These are phyloP conservation scores for Penicillium psychrosexuale DNA, from an alignment of 2,329 filamentous ascomycete genomes.

Conservation along the genomic window DNA sequence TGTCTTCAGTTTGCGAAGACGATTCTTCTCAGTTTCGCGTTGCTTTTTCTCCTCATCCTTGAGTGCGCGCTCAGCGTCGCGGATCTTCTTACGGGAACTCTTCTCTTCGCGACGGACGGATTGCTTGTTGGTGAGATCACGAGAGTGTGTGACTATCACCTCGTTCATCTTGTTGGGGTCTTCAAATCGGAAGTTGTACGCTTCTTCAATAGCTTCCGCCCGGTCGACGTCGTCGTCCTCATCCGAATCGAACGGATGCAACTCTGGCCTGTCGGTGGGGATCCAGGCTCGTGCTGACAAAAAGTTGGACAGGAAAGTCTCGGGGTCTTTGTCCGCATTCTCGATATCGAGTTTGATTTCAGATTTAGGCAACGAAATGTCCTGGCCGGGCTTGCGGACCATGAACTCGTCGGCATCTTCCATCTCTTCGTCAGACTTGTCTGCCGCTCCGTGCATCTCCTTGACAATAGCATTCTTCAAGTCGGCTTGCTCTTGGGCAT, in stretches of 20 bases:
- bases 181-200: conserved; percentile 95
- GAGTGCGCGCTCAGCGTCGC: conserved; percentile 72
- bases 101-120: conserved; percentile 83
- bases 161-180: conserved; percentile 86
- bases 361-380: conserved; percentile 34
- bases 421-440: conserved; percentile 49
- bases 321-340: conserved; percentile 81
- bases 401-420: conserved; percentile 70
- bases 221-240: conserved; percentile 71
- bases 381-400: conserved; percentile 62
- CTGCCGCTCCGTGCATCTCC: conserved; percentile 68
- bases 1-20: conserved; percentile 80
- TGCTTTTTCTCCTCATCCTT: conserved; percentile 76
- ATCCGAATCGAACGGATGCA: conserved; percentile 86
- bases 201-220: conserved; percentile 84
- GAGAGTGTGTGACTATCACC: conserved; percentile 79
- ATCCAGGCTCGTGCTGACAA: conserved; percentile 90
- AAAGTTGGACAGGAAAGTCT: conserved; percentile 92
- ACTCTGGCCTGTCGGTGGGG: conserved; percentile 61
- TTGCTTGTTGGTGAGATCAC: conserved; percentile 76
- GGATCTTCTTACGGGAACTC: conserved; percentile 70
- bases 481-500: conserved; percentile 82
- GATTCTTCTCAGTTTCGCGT: conserved; percentile 74
- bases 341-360: conserved; percentile 64
- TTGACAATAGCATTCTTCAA: conserved; percentile 74